A percentile compares a stretch with the other conserved stretches of the same genome.
Evolutionary conservation across 2,329 filamentous ascomycete genomes (phyloP).

Genomic region (Xylaria sp.): DNA sequence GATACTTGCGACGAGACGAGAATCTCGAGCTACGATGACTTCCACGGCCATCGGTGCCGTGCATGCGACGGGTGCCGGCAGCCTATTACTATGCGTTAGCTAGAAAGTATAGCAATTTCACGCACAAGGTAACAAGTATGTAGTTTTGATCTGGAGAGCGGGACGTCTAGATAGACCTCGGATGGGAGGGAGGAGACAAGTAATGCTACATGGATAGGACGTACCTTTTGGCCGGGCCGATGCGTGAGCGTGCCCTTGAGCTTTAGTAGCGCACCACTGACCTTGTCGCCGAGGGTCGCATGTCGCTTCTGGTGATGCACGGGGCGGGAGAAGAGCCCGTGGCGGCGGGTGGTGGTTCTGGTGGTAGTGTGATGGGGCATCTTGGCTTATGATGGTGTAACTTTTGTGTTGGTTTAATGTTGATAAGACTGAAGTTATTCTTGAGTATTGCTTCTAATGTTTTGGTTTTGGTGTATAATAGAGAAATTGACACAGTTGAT

Average conservation of each 20-base stretch:
- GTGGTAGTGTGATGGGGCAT: constrained; percentile 53
- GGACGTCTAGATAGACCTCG: neutral
- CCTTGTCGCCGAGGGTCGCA: constrained; percentile 78
- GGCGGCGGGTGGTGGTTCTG: constrained; percentile 57
- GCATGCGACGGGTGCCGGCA: constrained; percentile 78
- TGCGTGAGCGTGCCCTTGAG: constrained; percentile 76
- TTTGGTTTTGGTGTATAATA: neutral
- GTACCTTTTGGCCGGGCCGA: constrained; percentile 76
- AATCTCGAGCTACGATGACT: constrained; percentile 51
- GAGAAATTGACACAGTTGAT: neutral
- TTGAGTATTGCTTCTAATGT: neutral
- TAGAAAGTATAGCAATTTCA: no score
- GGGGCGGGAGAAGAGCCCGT: constrained; percentile 56
- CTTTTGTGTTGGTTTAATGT: constrained; percentile 7
- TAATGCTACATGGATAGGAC: constrained; percentile 12
- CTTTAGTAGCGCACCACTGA: constrained; percentile 79
- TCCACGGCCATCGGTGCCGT: constrained; percentile 77
- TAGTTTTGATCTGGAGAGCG: neutral
- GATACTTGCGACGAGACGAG: constrained; percentile 31
- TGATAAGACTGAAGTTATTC: neutral
- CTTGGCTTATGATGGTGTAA: constrained; percentile 32
- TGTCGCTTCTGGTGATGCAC: constrained; percentile 74
- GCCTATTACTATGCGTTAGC: constrained; percentile 60
- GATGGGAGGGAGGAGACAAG: neutral
- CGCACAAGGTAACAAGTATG: neutral